Evolutionary conservation across 2,329 filamentous ascomycete genomes (phyloP).

Genomic region (Calonectria ilicicola): DNA sequence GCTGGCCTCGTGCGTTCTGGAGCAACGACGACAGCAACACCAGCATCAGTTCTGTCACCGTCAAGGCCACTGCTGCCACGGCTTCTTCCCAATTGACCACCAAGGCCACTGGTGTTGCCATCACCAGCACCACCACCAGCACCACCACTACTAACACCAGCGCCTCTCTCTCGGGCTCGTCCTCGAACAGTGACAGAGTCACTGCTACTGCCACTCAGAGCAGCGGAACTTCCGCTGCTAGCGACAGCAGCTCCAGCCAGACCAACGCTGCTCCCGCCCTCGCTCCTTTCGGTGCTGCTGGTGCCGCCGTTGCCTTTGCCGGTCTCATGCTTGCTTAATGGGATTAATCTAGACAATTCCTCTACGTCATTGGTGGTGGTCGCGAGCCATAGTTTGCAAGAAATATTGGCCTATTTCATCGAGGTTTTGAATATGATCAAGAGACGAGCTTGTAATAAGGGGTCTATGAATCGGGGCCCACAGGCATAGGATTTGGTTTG

Average conservation of each 20-base stretch:
- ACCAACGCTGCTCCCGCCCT: slow-evolving; percentile 34
- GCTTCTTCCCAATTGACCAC: slow-evolving; percentile 50
- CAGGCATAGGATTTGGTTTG: background rate
- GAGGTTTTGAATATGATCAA: slow-evolving; percentile 6
- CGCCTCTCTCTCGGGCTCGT: slow-evolving; percentile 16
- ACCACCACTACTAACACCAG: no score
- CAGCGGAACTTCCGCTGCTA: slow-evolving; percentile 19
- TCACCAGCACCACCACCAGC: slow-evolving; percentile 13
- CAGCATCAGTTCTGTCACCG: slow-evolving; percentile 43
- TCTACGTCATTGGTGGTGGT: no score
- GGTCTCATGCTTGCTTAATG: slow-evolving; percentile 35
- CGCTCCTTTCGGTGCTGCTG: slow-evolving; percentile 30
- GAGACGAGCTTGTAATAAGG: background rate
- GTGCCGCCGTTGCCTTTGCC: slow-evolving; percentile 31
- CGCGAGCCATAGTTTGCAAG: background rate
- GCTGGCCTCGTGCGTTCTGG: slow-evolving; percentile 39
- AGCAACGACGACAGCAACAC: slow-evolving; percentile 35
- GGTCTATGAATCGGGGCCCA: background rate
- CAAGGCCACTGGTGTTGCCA: slow-evolving; percentile 38
- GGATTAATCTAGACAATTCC: background rate
- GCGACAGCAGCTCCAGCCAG: slow-evolving; percentile 22
- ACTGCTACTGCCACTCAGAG: background rate
- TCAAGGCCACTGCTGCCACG: slow-evolving; percentile 47
- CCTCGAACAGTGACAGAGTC: background rate
- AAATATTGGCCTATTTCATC: no score